Base-by-base conservation (phyloP, 2,329 filamentous ascomycete genomes). In the Neospermospora avenae region DNA sequence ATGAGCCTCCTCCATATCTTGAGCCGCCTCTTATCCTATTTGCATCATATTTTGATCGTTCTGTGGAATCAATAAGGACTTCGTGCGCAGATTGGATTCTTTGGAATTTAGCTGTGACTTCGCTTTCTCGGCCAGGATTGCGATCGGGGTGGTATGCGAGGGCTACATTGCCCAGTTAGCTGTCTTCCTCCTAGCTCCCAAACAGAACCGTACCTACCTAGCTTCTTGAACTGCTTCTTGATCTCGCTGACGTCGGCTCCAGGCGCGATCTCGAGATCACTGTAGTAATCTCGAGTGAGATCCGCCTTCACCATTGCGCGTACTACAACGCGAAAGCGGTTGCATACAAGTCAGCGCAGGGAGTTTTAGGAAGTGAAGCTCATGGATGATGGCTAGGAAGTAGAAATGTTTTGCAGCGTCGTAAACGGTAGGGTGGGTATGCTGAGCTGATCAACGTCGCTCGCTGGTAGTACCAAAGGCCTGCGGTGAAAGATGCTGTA, bases 51-150 rank as follows among this genome's bases (percentile, higher is more conserved):
- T 65, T 74, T 8, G 69, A 65, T 52, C 68, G 63, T 59, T 74
- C 69, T 44, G 53, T 37, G 7, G 68, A 52, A 57, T 74, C 72
- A 65, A 78, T 81, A 48, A 90, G 77, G 54, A 90, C 78, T 71
- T 90, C 87, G 67, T 89, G 82, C 37, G 87, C 87, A 8, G 85
- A 82, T 73, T 89, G 86, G 45, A 90, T 88, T 46, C 81, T 81
- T 73, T 90, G 87, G 67, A 90, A 90, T 69, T 85, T 87, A 37
- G 84, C 78, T 44, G 84, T 84, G 65, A 83, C 84, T 69, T 89
- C 86, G 58, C 77, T 72, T 75, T 90, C 87, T 68, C 80, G 81
- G 46, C 87, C 87, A 22, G 84, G 85, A 70, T 90, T 89, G 60
- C 87, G 82, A 72, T 90, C 87, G 20, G 87, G 87, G 70, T 90